A percentile compares a stretch with the other conserved stretches of the same genome.
Conservation (phyloP, 345 rosid genomes). For the Gossypium stocksii region DNA sequence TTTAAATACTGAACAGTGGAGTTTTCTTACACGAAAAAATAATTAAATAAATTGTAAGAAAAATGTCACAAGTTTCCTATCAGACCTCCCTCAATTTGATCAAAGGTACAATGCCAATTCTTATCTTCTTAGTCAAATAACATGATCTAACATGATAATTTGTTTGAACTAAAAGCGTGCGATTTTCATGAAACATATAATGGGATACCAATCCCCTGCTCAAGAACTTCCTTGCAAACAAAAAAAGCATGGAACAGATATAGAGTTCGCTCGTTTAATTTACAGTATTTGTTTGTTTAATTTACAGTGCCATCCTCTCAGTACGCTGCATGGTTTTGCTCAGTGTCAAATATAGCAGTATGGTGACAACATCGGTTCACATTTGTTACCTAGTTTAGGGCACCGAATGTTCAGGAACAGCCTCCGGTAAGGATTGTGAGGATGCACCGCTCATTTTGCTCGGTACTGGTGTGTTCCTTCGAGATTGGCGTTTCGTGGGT, state of each 20-base stretch:
- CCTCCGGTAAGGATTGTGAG: slow-evolving; percentile 25
- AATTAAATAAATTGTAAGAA: background rate
- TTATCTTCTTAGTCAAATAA: no score
- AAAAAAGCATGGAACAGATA: background rate
- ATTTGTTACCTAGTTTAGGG: background rate
- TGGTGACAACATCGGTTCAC: background rate
- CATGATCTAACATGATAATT: background rate
- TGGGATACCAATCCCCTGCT: background rate
- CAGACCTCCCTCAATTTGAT: background rate
- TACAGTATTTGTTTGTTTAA: background rate
- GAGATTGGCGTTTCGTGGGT: slow-evolving; percentile 62
- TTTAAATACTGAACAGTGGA: no score
- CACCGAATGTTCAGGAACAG: slow-evolving; percentile 5
- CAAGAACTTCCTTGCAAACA: background rate
- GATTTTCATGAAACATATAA: background rate
- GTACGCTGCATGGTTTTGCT: background rate
- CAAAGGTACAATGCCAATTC: no score
- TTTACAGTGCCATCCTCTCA: slow-evolving; percentile 1
- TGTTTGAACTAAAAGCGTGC: background rate
- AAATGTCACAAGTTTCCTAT: background rate
- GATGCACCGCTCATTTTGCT: slow-evolving; percentile 46
- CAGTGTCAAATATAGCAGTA: background rate
- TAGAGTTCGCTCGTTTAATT: background rate
- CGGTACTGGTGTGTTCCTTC: slow-evolving; percentile 51
- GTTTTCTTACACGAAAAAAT: background rate